Evolutionary conservation across 1,284 basidiomycete species (phyloP), one percentile per base, ranked within the genome.

Genomic region (Peniophora sp.): DNA sequence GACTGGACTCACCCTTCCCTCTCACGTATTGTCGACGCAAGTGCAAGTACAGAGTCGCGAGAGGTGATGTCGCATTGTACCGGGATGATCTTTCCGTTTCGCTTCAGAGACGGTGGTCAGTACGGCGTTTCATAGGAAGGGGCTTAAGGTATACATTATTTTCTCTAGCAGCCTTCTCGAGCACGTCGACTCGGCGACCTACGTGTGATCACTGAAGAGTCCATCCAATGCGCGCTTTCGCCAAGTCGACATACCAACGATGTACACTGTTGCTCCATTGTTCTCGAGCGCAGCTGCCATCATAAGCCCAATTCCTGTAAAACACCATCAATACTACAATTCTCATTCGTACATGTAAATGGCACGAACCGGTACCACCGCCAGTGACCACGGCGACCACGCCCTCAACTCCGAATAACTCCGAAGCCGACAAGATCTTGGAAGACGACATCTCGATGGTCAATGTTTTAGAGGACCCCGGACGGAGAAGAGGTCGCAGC

Each of bases 241-340:
- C n/a, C n/a, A n/a, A 32, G 27, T 12, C 27, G 27, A 12, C 27
- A 32, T 32, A 32, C 27, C 82, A 24, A 85, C 62, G 58, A 88
- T 86, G 61, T 88, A 88, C 1, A 88, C 85, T 1, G 73, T 81
- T 1, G 85, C 85, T 36, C 85, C 85, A 55, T 86, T 86, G 63
- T 78, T 75, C 64, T 87, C 85, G 8, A 88, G 69, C 15, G 83
- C 76, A 15, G 73, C 75, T 37, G 85, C 82, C 64, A 88, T 85
- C 79, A 86, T 85, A 41, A 86, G 70, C 6, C 85, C 85, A 57
- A 88, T 83, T 3, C 85, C 84, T 86, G 56, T 24, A 12, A 32
- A 32, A 12, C 27, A 32, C 12, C 12, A 32, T 32, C 27, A 12
- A 32, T 32, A 12, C 27, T 32, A n/a, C n/a, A n/a, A n/a, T n/a